Base-by-base conservation (phyloP, 2,329 filamentous ascomycete species). In the Cryphonectria carpinicola region DNA sequence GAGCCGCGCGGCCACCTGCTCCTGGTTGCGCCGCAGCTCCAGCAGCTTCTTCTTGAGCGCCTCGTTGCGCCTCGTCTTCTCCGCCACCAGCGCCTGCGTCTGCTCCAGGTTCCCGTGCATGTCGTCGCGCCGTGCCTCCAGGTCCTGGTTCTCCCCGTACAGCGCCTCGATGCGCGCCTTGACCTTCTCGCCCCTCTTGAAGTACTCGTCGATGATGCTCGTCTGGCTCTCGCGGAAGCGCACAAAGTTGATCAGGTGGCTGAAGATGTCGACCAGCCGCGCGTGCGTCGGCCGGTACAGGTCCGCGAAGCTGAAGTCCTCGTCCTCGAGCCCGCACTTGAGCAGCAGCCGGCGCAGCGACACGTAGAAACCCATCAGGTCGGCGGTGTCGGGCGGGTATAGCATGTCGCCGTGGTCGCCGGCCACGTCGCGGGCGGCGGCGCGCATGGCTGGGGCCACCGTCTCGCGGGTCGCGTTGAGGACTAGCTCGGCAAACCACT, bases 221-320 rank as follows among this genome's bases (percentile, higher is more conserved):
- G 94, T 97, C 81, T 98, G 95, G 73, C 92, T 94, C 83, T 98
- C 95, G 76, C 96, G 92, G 83, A 98, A 99, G 67, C 96, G 91
- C 75, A 98, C 95, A 81, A 99, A 99, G 82, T 99, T 99, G 85
- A 99, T 99, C 74, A 98, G 89, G 81, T 98, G 98, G 74, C 93
- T 97, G 80, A 99, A 96, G 77, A 98, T 97, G 83, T 96, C 97
- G 77, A 95, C 92, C 19, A 98, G 87, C 61, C 96, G 92, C 70
- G 93, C 92, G 78, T 97, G 93, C 1, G 94, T 97, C 22, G 96
- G 96, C 79, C 92, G 92, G 79, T 97, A 95, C 7, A 99, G 85
- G 80, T 99, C 96, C 72, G 91, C 90, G 82, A 98, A 97, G 49
- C 92, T 94, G 77, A 99, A 97, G 81, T 99, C 96, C 73, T 91